phyloP scores from a whole-genome alignment of 2,329 filamentous ascomycete species.

The Hymenoscyphus salicellus region DNA sequence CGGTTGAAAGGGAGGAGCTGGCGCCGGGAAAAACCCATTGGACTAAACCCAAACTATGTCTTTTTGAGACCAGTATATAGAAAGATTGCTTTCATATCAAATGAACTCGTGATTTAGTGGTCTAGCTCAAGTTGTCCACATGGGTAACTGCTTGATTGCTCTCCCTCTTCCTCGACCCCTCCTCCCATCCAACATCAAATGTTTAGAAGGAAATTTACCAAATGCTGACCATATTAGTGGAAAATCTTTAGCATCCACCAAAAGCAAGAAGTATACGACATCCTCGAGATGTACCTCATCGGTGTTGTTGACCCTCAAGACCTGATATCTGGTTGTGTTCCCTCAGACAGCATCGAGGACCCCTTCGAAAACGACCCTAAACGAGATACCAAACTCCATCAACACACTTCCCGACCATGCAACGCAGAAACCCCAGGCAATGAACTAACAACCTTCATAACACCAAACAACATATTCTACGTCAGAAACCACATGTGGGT shows the following conservation, averaged over 20 bases:
- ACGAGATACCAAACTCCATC: constrained; percentile 50
- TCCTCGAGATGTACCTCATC: constrained; percentile 62
- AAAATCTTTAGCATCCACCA: constrained; percentile 69
- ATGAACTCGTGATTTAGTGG: no score
- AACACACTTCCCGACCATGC: constrained; percentile 53
- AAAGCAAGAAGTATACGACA: constrained; percentile 60
- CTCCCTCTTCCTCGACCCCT: no score
- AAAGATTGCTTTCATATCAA: no score
- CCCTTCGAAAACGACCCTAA: constrained; percentile 55
- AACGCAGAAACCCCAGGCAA: constrained; percentile 59
- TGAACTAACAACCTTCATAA: constrained; percentile 48
- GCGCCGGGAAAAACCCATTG: no score
- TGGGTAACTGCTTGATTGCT: no score
- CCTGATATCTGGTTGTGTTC: constrained; percentile 54
- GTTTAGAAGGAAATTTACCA: neutral
- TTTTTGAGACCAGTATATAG: no score
- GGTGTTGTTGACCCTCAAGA: constrained; percentile 59
- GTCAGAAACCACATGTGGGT: constrained; percentile 54
- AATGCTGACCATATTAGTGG: constrained; percentile 49
- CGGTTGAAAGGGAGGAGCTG: no score
- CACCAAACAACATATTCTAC: constrained; percentile 50
- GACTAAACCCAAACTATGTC: no score
- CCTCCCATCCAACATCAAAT: no score
- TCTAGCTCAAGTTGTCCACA: no score
- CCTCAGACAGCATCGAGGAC: constrained; percentile 55